These are phyloP conservation scores for Albophoma yamanashiensis DNA, from an alignment of 2,329 filamentous ascomycete species.

Conservation along the genomic window DNA sequence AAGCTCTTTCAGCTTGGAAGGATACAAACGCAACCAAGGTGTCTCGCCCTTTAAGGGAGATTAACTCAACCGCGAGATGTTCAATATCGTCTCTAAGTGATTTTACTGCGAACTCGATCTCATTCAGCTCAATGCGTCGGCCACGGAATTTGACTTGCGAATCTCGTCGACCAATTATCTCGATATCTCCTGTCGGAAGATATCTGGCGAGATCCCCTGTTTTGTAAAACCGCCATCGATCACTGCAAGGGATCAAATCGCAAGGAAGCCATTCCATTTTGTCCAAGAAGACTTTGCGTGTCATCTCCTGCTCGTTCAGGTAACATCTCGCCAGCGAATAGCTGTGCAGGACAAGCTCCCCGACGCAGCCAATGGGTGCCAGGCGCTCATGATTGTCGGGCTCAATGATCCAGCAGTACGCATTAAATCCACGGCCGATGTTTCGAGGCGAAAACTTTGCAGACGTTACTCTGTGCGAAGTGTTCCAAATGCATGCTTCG, in stretches of 20 bases:
- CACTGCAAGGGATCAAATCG: not conserved
- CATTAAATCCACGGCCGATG: not conserved
- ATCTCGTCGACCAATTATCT: slow-evolving; percentile 37
- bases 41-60: not conserved
- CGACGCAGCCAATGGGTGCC: not conserved
- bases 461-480: not conserved
- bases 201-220: slow-evolving; percentile 33
- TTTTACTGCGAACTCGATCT: slow-evolving; percentile 8
- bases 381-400: not conserved
- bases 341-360: not conserved
- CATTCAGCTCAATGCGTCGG: slow-evolving; percentile 37
- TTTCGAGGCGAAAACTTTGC: not conserved
- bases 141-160: slow-evolving; percentile 48
- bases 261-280: not conserved
- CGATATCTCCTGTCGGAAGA: not conserved
- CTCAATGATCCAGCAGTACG: not conserved
- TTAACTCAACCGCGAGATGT: slow-evolving; percentile 2
- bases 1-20: not conserved
- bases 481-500: not conserved
- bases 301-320: not conserved
- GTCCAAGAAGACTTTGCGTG: not conserved
- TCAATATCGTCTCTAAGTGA: slow-evolving; percentile 1
- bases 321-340: not conserved
- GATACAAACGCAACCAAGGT: not conserved
- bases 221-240: not conserved